Evolutionary conservation across 2,329 filamentous ascomycete genomes (phyloP).

Genomic region (Dendryphion nanum): DNA sequence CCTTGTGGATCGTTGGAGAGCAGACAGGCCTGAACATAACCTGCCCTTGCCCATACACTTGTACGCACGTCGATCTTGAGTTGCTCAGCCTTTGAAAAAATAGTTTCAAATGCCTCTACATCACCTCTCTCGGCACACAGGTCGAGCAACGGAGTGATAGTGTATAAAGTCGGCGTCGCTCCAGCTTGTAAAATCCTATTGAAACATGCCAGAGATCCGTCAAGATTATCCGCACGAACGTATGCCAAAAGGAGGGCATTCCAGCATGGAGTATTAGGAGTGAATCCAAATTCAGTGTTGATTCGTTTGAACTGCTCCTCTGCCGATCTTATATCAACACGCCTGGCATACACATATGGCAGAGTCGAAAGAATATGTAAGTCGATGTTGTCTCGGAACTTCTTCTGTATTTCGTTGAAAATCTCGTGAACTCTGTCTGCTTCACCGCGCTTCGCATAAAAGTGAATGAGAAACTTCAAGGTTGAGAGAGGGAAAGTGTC

Average conservation of each 20-base stretch:
- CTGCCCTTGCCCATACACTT: conserved; percentile 23
- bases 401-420: conserved; percentile 24
- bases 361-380: conserved; percentile 37
- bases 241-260: conserved; percentile 76
- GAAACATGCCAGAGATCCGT: conserved; percentile 65
- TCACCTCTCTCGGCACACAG: conserved; percentile 72
- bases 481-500: conserved; percentile 16
- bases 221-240: conserved; percentile 63
- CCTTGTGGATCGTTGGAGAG: conserved; percentile 47
- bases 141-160: conserved; percentile 72
- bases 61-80: conserved; percentile 21
- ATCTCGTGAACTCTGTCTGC: conserved; percentile 31
- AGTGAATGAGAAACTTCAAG: conserved; percentile 20
- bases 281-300: conserved; percentile 51
- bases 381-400: conserved; percentile 9
- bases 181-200: conserved; percentile 54
- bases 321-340: conserved; percentile 62
- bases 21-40: conserved; percentile 62
- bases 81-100: conserved; percentile 64
- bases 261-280: conserved; percentile 64
- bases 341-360: conserved; percentile 68
- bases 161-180: conserved; percentile 59
- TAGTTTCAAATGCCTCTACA: conserved; percentile 62
- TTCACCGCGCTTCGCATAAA: conserved; percentile 36
- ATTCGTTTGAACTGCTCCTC: conserved; percentile 64